phyloP scores from a whole-genome alignment of 768 basidiomycete species.

The Mycena alexandri region DNA sequence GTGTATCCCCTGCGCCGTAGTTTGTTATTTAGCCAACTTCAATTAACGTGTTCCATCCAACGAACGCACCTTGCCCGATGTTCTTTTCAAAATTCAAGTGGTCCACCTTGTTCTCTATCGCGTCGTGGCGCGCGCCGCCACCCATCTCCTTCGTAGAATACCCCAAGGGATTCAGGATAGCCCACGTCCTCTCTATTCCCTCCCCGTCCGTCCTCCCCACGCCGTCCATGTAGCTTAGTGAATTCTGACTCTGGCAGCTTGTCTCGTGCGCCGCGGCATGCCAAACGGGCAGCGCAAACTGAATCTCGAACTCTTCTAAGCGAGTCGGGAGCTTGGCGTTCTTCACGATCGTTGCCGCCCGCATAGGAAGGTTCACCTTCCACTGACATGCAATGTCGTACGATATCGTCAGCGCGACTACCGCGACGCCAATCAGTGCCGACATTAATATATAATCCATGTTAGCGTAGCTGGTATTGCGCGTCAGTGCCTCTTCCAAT shows the following conservation, averaged over 20 bases:
- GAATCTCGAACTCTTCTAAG: conserved; percentile 12
- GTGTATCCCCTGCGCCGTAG: too few relatives aligned
- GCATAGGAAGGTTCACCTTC: too few relatives aligned
- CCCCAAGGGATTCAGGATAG: conserved; percentile 38
- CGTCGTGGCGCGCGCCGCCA: conserved; percentile 39
- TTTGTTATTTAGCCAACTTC: too few relatives aligned
- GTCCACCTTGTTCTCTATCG: conserved; percentile 45
- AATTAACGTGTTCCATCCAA: too few relatives aligned
- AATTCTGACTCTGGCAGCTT: conserved; percentile 24
- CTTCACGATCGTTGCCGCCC: background rate
- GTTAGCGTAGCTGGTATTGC: too few relatives aligned
- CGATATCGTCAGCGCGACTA: background rate
- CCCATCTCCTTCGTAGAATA: conserved; percentile 48
- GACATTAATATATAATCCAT: too few relatives aligned
- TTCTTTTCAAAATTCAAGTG: conserved; percentile 42
- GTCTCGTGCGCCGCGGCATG: conserved; percentile 19
- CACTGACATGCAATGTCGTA: too few relatives aligned
- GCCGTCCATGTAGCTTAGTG: conserved; percentile 23
- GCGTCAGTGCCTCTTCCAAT: too few relatives aligned
- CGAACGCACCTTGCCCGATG: too few relatives aligned
- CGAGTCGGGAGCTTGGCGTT: background rate
- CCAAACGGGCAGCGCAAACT: conserved; percentile 7
- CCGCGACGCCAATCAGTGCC: too few relatives aligned
- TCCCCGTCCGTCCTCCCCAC: conserved; percentile 49
- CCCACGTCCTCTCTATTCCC: conserved; percentile 49